A percentile compares a stretch with the other conserved stretches of the same genome.
Conservation (phyloP, 2,329 filamentous ascomycete species). For the Nannizziopsis arthrosporioides region DNA sequence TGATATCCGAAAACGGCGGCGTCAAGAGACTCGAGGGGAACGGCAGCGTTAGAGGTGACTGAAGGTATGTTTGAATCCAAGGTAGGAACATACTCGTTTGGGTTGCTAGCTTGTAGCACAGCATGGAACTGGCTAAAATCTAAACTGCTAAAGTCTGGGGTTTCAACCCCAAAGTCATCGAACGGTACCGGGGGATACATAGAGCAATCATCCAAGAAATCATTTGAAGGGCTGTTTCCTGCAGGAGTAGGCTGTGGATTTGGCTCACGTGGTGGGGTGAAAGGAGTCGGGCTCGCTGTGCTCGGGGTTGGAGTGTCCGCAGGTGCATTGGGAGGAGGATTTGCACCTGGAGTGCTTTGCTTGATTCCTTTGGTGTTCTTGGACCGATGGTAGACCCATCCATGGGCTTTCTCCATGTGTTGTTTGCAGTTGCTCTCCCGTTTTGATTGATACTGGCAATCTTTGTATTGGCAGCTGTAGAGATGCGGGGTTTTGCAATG, state of each 20-base stretch:
- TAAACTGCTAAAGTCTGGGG: constrained; percentile 5
- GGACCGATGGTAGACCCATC: constrained; percentile 79
- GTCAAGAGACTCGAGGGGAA: constrained; percentile 14
- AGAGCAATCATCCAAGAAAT: constrained; percentile 19
- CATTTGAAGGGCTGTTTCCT: constrained; percentile 2
- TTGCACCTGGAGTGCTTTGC: constrained; percentile 44
- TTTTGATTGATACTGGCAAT: constrained; percentile 89
- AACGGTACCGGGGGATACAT: constrained; percentile 19
- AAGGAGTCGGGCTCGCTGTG: constrained; percentile 23
- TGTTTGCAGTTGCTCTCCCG: constrained; percentile 95
- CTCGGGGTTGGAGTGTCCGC: constrained; percentile 43
- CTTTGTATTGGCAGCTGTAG: constrained; percentile 70
- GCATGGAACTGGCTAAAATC: constrained; percentile 23
- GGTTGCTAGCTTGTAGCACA: constrained; percentile 22
- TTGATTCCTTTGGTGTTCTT: constrained; percentile 72
- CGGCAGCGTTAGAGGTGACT: constrained; percentile 15
- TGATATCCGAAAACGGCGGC: constrained; percentile 3
- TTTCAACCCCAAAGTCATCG: constrained; percentile 18
- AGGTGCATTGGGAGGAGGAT: constrained; percentile 49
- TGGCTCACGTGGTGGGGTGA: constrained; percentile 18
- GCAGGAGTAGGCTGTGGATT: constrained; percentile 14
- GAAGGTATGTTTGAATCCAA: constrained; percentile 21
- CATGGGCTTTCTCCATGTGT: constrained; percentile 95
- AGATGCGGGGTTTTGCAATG: constrained; percentile 69
- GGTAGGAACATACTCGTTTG: constrained; percentile 20